These are phyloP conservation scores for Boletus rubropictus DNA, from an alignment of 768 basidiomycete genomes.

Conservation along the genomic window DNA sequence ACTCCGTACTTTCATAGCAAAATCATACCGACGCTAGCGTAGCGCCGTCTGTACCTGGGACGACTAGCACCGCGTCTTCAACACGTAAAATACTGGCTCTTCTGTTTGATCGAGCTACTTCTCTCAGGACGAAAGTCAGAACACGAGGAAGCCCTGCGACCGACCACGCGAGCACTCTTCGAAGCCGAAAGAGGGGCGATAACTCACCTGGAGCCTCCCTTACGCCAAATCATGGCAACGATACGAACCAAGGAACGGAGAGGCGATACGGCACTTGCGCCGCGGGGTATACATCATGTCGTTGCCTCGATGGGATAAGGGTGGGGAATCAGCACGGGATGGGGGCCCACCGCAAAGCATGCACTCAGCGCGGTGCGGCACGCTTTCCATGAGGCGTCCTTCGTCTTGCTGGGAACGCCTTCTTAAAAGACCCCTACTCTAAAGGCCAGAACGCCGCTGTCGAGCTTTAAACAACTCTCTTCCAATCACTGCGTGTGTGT, in stretches of 20 bases:
- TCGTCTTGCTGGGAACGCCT: constrained; percentile 14
- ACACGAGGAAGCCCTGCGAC: constrained; percentile 25
- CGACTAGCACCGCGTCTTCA: neutral
- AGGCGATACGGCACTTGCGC: constrained; percentile 4
- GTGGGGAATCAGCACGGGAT: constrained; percentile 12
- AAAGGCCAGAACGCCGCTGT: constrained; percentile 19
- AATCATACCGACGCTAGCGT: neutral
- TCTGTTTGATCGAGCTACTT: constrained; percentile 6
- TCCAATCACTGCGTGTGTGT: constrained; percentile 15
- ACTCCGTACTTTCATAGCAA: constrained; percentile 5
- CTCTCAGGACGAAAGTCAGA: constrained; percentile 6
- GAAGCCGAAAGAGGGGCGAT: constrained; percentile 18
- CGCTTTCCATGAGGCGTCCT: constrained; percentile 27
- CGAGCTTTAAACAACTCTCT: constrained; percentile 13
- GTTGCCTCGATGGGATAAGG: constrained; percentile 10
- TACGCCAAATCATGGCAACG: neutral
- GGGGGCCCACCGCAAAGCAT: constrained; percentile 13
- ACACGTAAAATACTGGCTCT: constrained; percentile 16
- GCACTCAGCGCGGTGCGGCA: constrained; percentile 25
- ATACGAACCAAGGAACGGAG: neutral
- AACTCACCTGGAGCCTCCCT: constrained; percentile 1
- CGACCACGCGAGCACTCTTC: constrained; percentile 21
- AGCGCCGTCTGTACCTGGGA: neutral
- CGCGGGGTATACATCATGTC: constrained; percentile 2
- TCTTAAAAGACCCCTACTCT: constrained; percentile 18